These are phyloP conservation scores for Fremontodendron californicum DNA, from an alignment of 345 rosid species.

Conservation along the genomic window DNA sequence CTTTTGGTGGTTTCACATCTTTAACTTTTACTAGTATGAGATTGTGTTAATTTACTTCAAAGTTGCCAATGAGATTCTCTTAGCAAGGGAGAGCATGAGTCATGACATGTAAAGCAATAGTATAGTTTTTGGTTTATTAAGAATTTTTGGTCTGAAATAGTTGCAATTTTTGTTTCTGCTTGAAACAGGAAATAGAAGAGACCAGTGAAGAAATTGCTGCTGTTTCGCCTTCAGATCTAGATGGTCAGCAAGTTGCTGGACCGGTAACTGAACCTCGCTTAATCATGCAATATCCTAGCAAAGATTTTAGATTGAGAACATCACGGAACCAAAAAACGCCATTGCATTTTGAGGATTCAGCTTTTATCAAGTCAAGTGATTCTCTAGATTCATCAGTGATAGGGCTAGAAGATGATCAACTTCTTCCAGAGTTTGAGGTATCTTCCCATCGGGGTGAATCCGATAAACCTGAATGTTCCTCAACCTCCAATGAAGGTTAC, in stretches of 20 bases:
- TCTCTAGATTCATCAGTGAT: constrained; percentile 21
- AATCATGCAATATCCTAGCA: not conserved
- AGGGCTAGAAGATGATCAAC: constrained; percentile 16
- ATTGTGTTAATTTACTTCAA: not conserved
- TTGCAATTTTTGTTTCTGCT: not conserved
- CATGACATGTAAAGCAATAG: not conserved
- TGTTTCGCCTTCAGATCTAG: constrained; percentile 26
- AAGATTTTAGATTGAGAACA: constrained; percentile 8
- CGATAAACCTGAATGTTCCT: constrained; percentile 1
- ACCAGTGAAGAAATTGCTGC: constrained; percentile 23
- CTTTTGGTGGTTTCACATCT: not conserved
- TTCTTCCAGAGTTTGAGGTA: constrained; percentile 9
- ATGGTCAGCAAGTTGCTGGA: constrained; percentile 6
- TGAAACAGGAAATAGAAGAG: constrained; percentile 51
- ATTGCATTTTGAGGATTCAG: constrained; percentile 20
- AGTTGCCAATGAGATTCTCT: not conserved
- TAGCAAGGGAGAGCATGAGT: not conserved
- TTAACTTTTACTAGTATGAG: not conserved
- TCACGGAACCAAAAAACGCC: constrained; percentile 9
- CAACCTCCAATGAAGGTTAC: constrained; percentile 7
- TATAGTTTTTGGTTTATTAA: not conserved
- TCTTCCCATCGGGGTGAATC: not conserved
- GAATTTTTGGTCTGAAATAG: constrained; percentile 1
- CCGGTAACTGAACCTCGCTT: constrained; percentile 8
- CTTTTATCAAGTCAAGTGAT: constrained; percentile 22